phyloP scores from a whole-genome alignment of 768 basidiomycete species.

The Chalciporus chontae region DNA sequence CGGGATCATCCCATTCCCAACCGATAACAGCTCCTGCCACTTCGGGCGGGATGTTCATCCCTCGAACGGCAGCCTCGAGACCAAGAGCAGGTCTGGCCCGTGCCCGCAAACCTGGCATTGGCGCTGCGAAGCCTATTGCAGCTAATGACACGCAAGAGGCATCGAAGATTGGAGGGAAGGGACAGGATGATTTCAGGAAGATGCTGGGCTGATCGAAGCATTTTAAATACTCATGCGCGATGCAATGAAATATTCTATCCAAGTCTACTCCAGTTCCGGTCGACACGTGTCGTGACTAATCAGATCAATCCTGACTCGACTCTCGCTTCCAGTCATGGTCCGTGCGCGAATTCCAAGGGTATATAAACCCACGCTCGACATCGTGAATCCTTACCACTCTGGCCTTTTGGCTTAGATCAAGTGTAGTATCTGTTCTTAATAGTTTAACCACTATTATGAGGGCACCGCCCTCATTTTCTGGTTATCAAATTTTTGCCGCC shows the following conservation, averaged over 20 bases:
- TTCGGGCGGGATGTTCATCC: conserved; percentile 58
- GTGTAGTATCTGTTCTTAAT: conserved; percentile 48
- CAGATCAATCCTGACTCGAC: neutral
- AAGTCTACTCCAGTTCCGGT: too few species aligned
- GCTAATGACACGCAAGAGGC: conserved; percentile 7
- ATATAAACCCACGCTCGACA: neutral
- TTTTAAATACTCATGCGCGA: neutral
- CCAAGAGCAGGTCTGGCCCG: conserved; percentile 72
- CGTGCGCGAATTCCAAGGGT: neutral
- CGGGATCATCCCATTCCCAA: conserved; percentile 29
- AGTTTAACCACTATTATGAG: conserved; percentile 49
- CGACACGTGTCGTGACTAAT: neutral
- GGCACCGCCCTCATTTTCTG: conserved; percentile 45
- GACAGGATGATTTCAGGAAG: conserved; percentile 83
- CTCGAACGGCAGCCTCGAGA: conserved; percentile 59
- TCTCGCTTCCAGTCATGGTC: neutral
- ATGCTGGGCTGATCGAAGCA: conserved; percentile 46
- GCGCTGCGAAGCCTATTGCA: conserved; percentile 16
- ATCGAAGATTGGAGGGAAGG: conserved; percentile 22
- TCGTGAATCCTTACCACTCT: conserved; percentile 1
- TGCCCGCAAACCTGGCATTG: conserved; percentile 38
- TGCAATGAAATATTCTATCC: too few species aligned
- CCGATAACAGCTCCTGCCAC: conserved; percentile 35
- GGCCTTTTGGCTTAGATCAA: conserved; percentile 65
- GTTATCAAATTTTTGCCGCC: conserved; percentile 36